Conservation (phyloP, 208 protist genomes). For the Blastocrithidia nonstop region DNA sequence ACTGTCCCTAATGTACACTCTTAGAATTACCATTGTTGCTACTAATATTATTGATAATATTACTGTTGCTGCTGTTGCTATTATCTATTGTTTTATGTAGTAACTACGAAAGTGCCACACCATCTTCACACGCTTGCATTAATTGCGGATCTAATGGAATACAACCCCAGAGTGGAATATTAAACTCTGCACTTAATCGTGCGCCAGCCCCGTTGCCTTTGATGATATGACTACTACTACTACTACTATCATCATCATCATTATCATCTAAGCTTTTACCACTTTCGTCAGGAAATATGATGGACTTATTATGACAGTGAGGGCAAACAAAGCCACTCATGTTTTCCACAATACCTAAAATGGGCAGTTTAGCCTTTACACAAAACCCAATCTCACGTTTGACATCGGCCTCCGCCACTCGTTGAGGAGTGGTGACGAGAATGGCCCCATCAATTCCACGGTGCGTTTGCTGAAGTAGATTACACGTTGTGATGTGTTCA, state of each 20-base stretch:
- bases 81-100: too few species aligned
- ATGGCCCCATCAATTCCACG: conserved; percentile 81
- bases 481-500: conserved; percentile 96
- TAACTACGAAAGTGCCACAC: conserved; percentile 39
- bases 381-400: conserved; percentile 97
- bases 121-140: conserved; percentile 86
- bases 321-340: conserved; percentile 97
- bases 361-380: conserved; percentile 88
- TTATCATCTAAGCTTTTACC: too few species aligned
- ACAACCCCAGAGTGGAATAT: conserved; percentile 68
- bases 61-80: conserved; percentile 9
- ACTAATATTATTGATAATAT: conserved; percentile 1
- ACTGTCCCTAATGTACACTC: too few species aligned
- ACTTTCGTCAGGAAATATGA: conserved; percentile 78
- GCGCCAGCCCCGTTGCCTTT: conserved; percentile 32
- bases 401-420: conserved; percentile 97
- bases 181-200: conserved; percentile 70
- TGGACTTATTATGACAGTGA: conserved; percentile 82
- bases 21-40: conserved; percentile 7
- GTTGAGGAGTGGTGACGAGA: conserved; percentile 96
- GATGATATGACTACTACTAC: not conserved
- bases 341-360: conserved; percentile 99
- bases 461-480: conserved; percentile 78
- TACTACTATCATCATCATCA: not conserved
- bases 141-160: conserved; percentile 84